These are phyloP conservation scores for Fusarium coffeatum DNA, from an alignment of 2,329 filamentous ascomycete genomes.

Conservation along the genomic window DNA sequence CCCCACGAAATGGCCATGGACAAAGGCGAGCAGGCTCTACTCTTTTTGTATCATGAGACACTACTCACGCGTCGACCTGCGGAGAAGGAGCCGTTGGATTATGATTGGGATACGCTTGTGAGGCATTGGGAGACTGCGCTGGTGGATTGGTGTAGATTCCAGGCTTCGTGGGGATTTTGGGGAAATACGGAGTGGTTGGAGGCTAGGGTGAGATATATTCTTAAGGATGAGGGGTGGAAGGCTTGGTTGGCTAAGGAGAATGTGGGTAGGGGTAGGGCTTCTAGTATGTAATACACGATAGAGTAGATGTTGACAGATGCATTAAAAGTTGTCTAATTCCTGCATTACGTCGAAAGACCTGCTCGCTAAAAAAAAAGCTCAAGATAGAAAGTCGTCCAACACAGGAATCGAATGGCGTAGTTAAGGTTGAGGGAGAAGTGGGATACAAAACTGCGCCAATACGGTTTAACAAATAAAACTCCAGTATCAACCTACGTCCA, in stretches of 20 bases:
- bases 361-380: too few relatives aligned
- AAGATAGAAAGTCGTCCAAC: too few relatives aligned
- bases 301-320: neutral
- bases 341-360: too few relatives aligned
- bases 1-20: constrained; percentile 60
- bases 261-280: neutral
- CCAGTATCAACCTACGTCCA: too few relatives aligned
- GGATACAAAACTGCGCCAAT: too few relatives aligned
- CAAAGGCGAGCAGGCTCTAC: constrained; percentile 61
- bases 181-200: constrained; percentile 69
- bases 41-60: constrained; percentile 60
- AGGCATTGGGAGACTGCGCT: constrained; percentile 74
- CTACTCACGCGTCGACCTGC: constrained; percentile 46
- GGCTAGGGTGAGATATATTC: constrained; percentile 62
- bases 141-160: constrained; percentile 74
- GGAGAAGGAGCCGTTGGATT: constrained; percentile 46
- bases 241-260: constrained; percentile 55
- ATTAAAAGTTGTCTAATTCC: too few relatives aligned
- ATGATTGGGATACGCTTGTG: constrained; percentile 65
- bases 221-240: constrained; percentile 59
- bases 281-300: neutral
- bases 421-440: too few relatives aligned
- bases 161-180: constrained; percentile 72
- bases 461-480: too few relatives aligned
- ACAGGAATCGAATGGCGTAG: too few relatives aligned